phyloP scores from a whole-genome alignment of 2,329 filamentous ascomycete genomes.

The Cytospora piceae region DNA sequence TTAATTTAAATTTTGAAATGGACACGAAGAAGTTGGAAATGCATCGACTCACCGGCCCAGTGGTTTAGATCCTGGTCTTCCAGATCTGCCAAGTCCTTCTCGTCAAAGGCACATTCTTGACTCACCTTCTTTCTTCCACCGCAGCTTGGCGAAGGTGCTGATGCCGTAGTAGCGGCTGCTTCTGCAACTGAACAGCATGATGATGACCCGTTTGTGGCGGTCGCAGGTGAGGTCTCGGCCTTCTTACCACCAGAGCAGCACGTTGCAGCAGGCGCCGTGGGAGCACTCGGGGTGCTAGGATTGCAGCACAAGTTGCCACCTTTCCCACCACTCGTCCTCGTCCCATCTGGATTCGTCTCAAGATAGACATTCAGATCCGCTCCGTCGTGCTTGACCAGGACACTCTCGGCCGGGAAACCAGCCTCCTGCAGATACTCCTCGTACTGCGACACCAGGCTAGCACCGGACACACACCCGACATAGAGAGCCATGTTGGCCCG shows the following conservation, averaged over 20 bases:
- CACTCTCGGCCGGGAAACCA: conserved; percentile 53
- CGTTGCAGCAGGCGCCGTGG: conserved; percentile 18
- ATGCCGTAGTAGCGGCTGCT: conserved; percentile 18
- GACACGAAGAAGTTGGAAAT: neutral
- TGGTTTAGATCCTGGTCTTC: conserved; percentile 50
- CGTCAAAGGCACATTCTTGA: conserved; percentile 32
- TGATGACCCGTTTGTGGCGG: neutral
- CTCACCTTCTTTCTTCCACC: conserved; percentile 20
- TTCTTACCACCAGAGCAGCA: conserved; percentile 6
- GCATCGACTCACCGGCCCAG: conserved; percentile 50
- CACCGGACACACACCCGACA: conserved; percentile 64
- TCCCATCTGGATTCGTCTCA: conserved; percentile 36
- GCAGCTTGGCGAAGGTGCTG: conserved; percentile 22
- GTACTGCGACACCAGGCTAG: conserved; percentile 57
- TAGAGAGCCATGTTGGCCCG: conserved; percentile 55
- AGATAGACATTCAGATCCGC: conserved; percentile 54
- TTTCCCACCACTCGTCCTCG: conserved; percentile 26
- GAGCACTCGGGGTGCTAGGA: conserved; percentile 16
- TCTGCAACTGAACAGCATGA: conserved; percentile 19
- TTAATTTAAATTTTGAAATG: neutral
- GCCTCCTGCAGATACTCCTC: conserved; percentile 52
- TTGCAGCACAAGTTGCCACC: conserved; percentile 33
- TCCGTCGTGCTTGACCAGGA: conserved; percentile 50
- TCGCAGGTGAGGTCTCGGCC: neutral
- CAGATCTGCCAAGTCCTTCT: conserved; percentile 32